Percentiles rank a stretch among this genome's conserved stretches.
Evolutionary conservation across 208 protist species (phyloP).

Genomic region (Trypanosoma rangeli): DNA sequence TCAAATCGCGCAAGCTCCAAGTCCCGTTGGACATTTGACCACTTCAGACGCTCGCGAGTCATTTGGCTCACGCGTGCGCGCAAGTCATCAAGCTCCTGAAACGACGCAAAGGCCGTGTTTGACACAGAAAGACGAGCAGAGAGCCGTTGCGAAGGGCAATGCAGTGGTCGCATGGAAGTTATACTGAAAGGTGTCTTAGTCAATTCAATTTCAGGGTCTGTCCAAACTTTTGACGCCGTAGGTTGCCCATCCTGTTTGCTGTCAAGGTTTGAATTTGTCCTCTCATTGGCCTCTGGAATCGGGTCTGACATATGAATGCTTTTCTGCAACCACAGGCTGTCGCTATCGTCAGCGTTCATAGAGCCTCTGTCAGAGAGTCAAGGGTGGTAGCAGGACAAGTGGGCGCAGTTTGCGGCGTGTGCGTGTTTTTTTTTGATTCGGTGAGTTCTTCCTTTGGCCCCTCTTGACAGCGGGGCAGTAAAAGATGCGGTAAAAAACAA

Average conservation of each 20-base stretch:
- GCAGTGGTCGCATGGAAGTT: slow-evolving; percentile 32
- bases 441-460: neutral
- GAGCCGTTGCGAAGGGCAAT: slow-evolving; percentile 27
- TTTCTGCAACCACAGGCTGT: slow-evolving; percentile 87
- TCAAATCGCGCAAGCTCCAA: slow-evolving; percentile 80
- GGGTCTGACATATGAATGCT: slow-evolving; percentile 80
- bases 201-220: slow-evolving; percentile 51
- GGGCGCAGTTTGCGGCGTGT: neutral
- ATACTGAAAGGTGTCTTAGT: slow-evolving; percentile 54
- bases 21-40: slow-evolving; percentile 73
- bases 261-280: neutral
- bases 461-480: no score
- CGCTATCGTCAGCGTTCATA: slow-evolving; percentile 30
- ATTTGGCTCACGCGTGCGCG: slow-evolving; percentile 63
- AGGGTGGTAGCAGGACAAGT: neutral
- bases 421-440: neutral
- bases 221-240: neutral
- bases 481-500: neutral
- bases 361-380: neutral
- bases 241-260: neutral
- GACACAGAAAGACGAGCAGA: slow-evolving; percentile 51
- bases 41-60: slow-evolving; percentile 76
- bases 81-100: slow-evolving; percentile 85
- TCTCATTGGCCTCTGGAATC: slow-evolving; percentile 32
- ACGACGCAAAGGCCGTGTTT: slow-evolving; percentile 59